Percentiles rank a stretch among this genome's conserved stretches.
phyloP scores from a whole-genome alignment of 192 early-diverging fungal genomes.

The Glomus cerebriforme region DNA sequence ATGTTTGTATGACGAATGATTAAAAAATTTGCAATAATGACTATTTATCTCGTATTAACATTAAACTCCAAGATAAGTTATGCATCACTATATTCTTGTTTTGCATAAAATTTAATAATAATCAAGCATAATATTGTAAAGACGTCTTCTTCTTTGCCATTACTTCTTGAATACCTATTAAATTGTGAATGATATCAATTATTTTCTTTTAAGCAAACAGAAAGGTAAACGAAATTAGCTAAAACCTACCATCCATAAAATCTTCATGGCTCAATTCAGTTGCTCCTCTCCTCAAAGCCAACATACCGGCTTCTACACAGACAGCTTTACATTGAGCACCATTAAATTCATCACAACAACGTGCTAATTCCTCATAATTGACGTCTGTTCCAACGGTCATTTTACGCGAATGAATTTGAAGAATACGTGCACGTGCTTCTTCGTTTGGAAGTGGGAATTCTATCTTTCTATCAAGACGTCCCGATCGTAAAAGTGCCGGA shows the following conservation, averaged over 20 bases:
- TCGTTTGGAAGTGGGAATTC: slow-evolving; percentile 93
- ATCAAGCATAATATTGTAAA: slow-evolving; percentile 85
- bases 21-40: too few species aligned
- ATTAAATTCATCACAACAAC: slow-evolving; percentile 98
- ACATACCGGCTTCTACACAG: slow-evolving; percentile 98
- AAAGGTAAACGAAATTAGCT: slow-evolving; percentile 40
- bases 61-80: too few species aligned
- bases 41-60: too few species aligned
- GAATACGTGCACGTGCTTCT: slow-evolving; percentile 90
- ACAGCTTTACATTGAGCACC: slow-evolving; percentile 99
- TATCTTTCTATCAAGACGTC: slow-evolving; percentile 90
- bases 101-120: neutral
- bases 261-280: slow-evolving; percentile 93
- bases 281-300: slow-evolving; percentile 89
- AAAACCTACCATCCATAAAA: slow-evolving; percentile 76
- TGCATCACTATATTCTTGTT: too few species aligned
- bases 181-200: neutral
- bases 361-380: slow-evolving; percentile 95
- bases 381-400: slow-evolving; percentile 95
- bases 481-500: slow-evolving; percentile 85
- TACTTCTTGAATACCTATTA: slow-evolving; percentile 89
- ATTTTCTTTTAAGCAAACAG: neutral
- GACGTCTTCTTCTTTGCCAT: slow-evolving; percentile 99
- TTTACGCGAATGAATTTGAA: slow-evolving; percentile 97
- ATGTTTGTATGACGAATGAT: neutral